A percentile compares a stretch with the other conserved stretches of the same genome.
These are phyloP conservation scores for Simplicillium sp. DNA, from an alignment of 2,329 filamentous ascomycete genomes.

Conservation along the genomic window DNA sequence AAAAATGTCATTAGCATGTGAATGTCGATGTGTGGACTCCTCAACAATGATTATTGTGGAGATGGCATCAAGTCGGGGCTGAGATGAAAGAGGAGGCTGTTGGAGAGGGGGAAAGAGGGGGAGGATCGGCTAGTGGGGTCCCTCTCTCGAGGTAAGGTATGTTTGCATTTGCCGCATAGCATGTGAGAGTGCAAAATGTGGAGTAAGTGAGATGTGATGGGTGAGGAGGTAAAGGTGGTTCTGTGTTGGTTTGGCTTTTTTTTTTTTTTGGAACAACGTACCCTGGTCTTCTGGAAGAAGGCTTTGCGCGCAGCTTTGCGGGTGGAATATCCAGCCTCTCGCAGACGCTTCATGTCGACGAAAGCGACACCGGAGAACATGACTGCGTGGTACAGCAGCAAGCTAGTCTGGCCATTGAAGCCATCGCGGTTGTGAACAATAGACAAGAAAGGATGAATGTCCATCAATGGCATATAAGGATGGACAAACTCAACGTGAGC, in stretches of 20 bases:
- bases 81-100: slow-evolving; percentile 1
- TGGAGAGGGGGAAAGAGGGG: background rate
- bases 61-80: slow-evolving; percentile 6
- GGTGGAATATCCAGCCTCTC: slow-evolving; percentile 65
- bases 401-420: slow-evolving; percentile 61
- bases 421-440: slow-evolving; percentile 60
- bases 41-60: background rate
- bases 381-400: slow-evolving; percentile 85
- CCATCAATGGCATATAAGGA: slow-evolving; percentile 86
- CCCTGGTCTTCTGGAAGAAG: slow-evolving; percentile 82
- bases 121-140: no score
- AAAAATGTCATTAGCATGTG: slow-evolving; percentile 1
- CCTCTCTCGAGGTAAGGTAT: no score
- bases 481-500: slow-evolving; percentile 85
- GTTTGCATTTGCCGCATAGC: background rate
- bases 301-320: slow-evolving; percentile 77
- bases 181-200: slow-evolving; percentile 3
- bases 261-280: slow-evolving; percentile 31
- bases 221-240: background rate
- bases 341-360: slow-evolving; percentile 69
- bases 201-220: background rate
- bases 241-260: no score
- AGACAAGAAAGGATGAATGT: slow-evolving; percentile 50
- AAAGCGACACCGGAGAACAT: slow-evolving; percentile 92
- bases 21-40: background rate